Evolutionary conservation across 2,329 filamentous ascomycete species (phyloP).

Genomic region (Colletotrichum brevisporum): DNA sequence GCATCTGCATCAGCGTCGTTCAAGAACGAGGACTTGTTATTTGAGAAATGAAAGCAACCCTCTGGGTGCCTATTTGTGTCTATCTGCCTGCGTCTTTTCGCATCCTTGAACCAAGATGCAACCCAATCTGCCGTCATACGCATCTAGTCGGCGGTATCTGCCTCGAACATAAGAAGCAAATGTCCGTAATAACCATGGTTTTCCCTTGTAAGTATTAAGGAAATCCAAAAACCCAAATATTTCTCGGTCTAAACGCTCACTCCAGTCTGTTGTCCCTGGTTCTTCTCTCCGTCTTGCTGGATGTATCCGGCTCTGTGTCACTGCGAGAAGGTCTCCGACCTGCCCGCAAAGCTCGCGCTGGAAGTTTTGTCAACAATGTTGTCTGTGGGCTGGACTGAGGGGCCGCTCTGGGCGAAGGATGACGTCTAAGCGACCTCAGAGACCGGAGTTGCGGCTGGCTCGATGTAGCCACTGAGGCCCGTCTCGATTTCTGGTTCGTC

Average conservation of each 20-base stretch:
- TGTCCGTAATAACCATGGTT: too few species aligned
- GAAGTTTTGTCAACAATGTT: not conserved
- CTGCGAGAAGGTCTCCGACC: not conserved
- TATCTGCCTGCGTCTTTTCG: not conserved
- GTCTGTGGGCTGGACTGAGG: not conserved
- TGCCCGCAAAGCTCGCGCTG: not conserved
- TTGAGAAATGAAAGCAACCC: not conserved
- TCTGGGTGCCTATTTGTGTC: not conserved
- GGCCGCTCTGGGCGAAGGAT: not conserved
- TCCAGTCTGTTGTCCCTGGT: not conserved
- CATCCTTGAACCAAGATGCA: not conserved
- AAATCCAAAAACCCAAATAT: too few species aligned
- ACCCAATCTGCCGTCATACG: not conserved
- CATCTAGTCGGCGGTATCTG: not conserved
- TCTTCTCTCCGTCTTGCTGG: not conserved
- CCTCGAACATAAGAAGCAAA: not conserved
- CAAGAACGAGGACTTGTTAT: slow-evolving; percentile 7
- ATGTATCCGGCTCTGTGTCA: not conserved
- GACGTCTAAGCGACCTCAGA: not conserved
- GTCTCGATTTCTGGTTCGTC: not conserved
- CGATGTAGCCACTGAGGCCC: not conserved
- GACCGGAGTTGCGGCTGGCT: not conserved
- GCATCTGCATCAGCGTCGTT: slow-evolving; percentile 23
- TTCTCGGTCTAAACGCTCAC: too few species aligned
- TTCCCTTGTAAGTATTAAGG: too few species aligned